These are phyloP conservation scores for Prasinococcaceae sp. DNA, from an alignment of 139 green algal species.

Conservation along the genomic window DNA sequence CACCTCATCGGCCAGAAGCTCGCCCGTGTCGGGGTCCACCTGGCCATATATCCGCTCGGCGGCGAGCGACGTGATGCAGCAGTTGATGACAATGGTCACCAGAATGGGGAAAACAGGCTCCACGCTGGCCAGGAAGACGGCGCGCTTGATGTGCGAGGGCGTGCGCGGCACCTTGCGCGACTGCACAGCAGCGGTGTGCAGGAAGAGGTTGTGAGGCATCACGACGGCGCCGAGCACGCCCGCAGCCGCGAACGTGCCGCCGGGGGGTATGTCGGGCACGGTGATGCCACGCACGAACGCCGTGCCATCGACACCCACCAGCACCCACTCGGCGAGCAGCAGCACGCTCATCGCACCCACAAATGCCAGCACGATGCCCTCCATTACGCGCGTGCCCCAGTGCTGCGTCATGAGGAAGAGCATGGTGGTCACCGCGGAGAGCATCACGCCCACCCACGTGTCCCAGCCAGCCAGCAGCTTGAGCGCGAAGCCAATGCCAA, in stretches of 20 bases:
- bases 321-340: conserved; percentile 4
- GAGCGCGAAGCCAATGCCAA: conserved; percentile 12
- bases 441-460: conserved; percentile 13
- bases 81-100: no score
- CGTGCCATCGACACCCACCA: not conserved
- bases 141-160: no score
- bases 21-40: conserved; percentile 7
- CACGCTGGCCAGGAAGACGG: not conserved
- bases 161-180: conserved; percentile 19
- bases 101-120: no score
- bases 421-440: conserved; percentile 9
- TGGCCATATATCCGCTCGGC: conserved; percentile 8
- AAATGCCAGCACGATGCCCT: not conserved
- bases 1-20: conserved; percentile 13
- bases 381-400: not conserved
- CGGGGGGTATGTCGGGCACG: conserved; percentile 6
- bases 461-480: conserved; percentile 4
- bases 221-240: conserved; percentile 20
- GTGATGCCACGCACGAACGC: conserved; percentile 3
- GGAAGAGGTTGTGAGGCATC: conserved; percentile 65
- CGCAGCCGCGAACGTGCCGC: no score
- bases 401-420: not conserved
- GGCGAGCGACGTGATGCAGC: no score
- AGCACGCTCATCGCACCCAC: not conserved
- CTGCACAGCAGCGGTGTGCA: conserved; percentile 68